Conservation (phyloP, 2,329 filamentous ascomycete genomes). For the Acrocalymma vagum region DNA sequence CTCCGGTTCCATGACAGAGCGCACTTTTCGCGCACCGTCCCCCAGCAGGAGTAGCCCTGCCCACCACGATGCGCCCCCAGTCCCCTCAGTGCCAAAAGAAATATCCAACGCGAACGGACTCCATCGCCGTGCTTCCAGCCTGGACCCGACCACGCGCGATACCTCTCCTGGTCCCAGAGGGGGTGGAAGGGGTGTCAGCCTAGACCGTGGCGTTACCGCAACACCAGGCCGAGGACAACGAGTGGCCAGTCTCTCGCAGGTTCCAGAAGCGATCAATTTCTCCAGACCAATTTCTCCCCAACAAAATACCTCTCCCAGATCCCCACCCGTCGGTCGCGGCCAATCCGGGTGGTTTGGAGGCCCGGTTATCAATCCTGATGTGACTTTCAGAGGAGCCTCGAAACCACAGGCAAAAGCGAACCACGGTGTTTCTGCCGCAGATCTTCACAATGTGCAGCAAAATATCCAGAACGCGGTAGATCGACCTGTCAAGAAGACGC, state of each 20-base stretch:
- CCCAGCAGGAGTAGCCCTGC: conserved; percentile 37
- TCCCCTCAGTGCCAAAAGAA: conserved; percentile 74
- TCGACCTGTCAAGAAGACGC: conserved; percentile 52
- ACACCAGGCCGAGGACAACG: conserved; percentile 33
- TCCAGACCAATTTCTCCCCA: conserved; percentile 62
- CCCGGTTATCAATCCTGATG: conserved; percentile 43
- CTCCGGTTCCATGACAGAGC: conserved; percentile 83
- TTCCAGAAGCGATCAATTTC: conserved; percentile 60
- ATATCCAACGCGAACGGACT: conserved; percentile 36
- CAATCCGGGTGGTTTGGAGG: conserved; percentile 49
- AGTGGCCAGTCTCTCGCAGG: conserved; percentile 49
- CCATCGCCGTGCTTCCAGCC: conserved; percentile 55
- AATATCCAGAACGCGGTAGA: conserved; percentile 45
- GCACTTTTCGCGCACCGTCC: conserved; percentile 84
- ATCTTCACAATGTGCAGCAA: conserved; percentile 36
- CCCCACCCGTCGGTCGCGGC: conserved; percentile 19
- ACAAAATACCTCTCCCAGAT: conserved; percentile 33
- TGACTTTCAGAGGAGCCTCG: conserved; percentile 34
- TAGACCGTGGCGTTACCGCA: conserved; percentile 46
- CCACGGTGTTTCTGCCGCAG: conserved; percentile 23
- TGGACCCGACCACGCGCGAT: conserved; percentile 59
- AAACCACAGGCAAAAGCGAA: conserved; percentile 38
- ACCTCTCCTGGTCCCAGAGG: conserved; percentile 52
- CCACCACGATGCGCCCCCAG: conserved; percentile 69
- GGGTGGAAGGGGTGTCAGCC: conserved; percentile 48